These are phyloP conservation scores for Thalassiosira mediterranea DNA, from an alignment of 352 stramenopile species.

Conservation along the genomic window DNA sequence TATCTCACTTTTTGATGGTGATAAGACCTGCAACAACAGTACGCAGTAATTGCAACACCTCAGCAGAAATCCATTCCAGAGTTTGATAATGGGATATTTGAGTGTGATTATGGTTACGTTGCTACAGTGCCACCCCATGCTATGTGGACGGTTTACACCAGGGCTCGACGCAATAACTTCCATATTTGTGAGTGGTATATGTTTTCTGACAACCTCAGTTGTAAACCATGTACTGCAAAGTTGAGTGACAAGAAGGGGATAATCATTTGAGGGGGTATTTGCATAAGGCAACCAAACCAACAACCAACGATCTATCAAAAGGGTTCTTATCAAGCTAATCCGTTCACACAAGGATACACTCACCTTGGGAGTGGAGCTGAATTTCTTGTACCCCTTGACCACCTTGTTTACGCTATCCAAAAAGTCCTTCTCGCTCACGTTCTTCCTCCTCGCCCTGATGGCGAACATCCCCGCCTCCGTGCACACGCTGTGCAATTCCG, in stretches of 20 bases:
- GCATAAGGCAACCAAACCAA: not conserved
- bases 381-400: conserved; percentile 99
- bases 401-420: conserved; percentile 99
- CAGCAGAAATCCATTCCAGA: no score
- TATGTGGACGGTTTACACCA: no score
- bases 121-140: no score
- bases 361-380: conserved; percentile 99
- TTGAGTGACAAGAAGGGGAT: not conserved
- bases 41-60: no score
- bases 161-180: no score
- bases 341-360: conserved; percentile 85
- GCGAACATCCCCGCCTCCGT: conserved; percentile 98
- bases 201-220: no score
- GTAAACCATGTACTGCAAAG: conserved; percentile 80
- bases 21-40: no score
- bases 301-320: conserved; percentile 16
- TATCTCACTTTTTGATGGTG: no score
- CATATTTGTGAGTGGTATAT: not conserved
- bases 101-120: no score
- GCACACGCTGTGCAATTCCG: conserved; percentile 97
- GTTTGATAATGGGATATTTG: no score
- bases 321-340: not conserved
- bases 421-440: conserved; percentile 99
- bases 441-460: conserved; percentile 97
- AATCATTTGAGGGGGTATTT: not conserved